phyloP scores from a whole-genome alignment of 73 alveolate genomes.

The Uronychia binucleata region DNA sequence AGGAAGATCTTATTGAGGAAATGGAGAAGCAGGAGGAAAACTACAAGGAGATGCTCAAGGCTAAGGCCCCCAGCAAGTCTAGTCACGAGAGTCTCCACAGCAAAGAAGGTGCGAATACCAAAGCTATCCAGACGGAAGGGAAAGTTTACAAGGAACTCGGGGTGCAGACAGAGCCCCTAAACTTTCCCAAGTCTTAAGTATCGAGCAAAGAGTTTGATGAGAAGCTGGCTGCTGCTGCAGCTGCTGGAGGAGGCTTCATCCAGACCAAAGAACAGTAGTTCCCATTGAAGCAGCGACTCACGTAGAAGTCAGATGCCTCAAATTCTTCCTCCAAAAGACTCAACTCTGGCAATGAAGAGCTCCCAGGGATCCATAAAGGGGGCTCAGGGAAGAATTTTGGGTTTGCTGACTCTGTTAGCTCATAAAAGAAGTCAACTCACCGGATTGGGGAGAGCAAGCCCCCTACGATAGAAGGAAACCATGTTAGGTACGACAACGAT shows the following conservation, averaged over 20 bases:
- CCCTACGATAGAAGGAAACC: no score
- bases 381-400: no score
- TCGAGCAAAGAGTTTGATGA: neutral
- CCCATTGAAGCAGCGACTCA: neutral
- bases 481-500: no score
- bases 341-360: no score
- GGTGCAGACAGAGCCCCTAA: slow-evolving; percentile 4
- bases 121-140: neutral
- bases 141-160: neutral
- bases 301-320: neutral
- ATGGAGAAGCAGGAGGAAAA: neutral
- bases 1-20: neutral
- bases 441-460: no score
- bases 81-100: neutral
- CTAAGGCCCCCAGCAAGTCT: neutral
- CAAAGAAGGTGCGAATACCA: neutral
- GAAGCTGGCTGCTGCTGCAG: neutral
- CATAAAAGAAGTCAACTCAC: no score
- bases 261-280: neutral
- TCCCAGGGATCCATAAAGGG: no score
- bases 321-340: neutral
- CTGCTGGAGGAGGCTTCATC: neutral
- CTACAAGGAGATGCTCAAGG: slow-evolving; percentile 1
- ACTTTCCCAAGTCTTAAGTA: neutral
- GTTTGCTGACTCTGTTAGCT: no score